These are phyloP conservation scores for Naganishia vishniacii DNA, from an alignment of 768 basidiomycete species.

Conservation along the genomic window DNA sequence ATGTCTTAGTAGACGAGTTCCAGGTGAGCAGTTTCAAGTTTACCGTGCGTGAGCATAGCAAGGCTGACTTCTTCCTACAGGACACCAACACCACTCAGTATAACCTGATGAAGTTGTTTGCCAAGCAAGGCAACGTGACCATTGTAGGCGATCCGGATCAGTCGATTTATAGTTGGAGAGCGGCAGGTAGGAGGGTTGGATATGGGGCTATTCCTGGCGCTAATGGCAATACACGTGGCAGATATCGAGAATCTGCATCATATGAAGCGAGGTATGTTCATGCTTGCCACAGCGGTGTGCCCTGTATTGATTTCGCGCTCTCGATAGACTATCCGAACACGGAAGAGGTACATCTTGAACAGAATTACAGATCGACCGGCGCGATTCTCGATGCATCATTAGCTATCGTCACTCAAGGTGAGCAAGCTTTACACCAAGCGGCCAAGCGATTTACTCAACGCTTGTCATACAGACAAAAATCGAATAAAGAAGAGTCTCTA, in stretches of 20 bases:
- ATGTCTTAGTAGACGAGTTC: conserved; percentile 78
- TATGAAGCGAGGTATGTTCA: conserved; percentile 59
- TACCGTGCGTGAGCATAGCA: no score
- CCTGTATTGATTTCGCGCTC: background rate
- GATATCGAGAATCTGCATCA: conserved; percentile 67
- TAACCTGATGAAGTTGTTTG: conserved; percentile 67
- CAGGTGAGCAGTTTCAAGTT: conserved; percentile 51
- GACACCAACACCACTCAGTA: conserved; percentile 81
- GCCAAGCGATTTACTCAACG: no score
- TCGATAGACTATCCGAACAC: conserved; percentile 61
- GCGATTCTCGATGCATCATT: conserved; percentile 67
- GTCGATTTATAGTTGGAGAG: conserved; percentile 85
- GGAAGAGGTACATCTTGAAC: conserved; percentile 67
- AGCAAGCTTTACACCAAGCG: no score
- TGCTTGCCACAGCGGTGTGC: background rate
- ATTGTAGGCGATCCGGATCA: conserved; percentile 90
- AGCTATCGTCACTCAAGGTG: conserved; percentile 78
- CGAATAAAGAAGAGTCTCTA: conserved; percentile 69
- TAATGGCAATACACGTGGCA: no score
- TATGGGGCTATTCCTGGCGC: no score
- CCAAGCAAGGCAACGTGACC: conserved; percentile 58
- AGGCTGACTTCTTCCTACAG: no score
- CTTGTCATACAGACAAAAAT: conserved; percentile 56
- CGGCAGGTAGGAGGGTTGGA: conserved; percentile 55
- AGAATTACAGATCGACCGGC: conserved; percentile 80